Conservation (phyloP, 257 asterid genomes). For the Ballota nigra region DNA sequence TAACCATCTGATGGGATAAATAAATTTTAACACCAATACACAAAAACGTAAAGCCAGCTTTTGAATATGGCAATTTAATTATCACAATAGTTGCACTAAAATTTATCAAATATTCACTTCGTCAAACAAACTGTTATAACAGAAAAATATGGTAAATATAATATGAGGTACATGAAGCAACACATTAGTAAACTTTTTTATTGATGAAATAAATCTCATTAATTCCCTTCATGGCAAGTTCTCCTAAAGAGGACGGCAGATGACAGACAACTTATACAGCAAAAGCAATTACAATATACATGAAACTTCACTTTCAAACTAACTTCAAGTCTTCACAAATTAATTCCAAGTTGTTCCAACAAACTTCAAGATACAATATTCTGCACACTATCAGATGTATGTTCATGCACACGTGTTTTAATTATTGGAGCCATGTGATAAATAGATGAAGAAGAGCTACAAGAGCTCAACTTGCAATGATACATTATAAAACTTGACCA, state of each 20-base stretch:
- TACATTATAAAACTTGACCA: slow-evolving; percentile 5
- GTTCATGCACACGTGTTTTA: slow-evolving; percentile 1
- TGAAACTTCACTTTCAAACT: background rate
- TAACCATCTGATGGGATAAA: background rate
- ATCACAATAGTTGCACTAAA: slow-evolving; percentile 7
- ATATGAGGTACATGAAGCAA: background rate
- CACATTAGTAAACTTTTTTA: background rate
- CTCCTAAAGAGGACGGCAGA: slow-evolving; percentile 6
- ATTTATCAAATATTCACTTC: slow-evolving; percentile 17
- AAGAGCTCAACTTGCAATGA: slow-evolving; percentile 3
- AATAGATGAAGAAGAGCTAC: background rate
- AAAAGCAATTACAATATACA: slow-evolving; percentile 2
- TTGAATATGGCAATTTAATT: background rate
- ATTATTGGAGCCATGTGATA: slow-evolving; percentile 13
- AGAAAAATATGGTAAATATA: background rate
- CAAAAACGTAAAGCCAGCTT: background rate
- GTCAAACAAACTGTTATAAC: background rate
- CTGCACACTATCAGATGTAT: slow-evolving; percentile 12
- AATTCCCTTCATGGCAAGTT: background rate
- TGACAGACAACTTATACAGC: slow-evolving; percentile 13
- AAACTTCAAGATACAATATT: slow-evolving; percentile 6
- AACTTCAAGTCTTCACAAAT: slow-evolving; percentile 10
- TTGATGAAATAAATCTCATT: background rate
- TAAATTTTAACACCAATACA: background rate
- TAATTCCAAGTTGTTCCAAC: slow-evolving; percentile 7